Base-by-base conservation (phyloP, 345 rosid species). In the Leavenworthia alabamica region DNA sequence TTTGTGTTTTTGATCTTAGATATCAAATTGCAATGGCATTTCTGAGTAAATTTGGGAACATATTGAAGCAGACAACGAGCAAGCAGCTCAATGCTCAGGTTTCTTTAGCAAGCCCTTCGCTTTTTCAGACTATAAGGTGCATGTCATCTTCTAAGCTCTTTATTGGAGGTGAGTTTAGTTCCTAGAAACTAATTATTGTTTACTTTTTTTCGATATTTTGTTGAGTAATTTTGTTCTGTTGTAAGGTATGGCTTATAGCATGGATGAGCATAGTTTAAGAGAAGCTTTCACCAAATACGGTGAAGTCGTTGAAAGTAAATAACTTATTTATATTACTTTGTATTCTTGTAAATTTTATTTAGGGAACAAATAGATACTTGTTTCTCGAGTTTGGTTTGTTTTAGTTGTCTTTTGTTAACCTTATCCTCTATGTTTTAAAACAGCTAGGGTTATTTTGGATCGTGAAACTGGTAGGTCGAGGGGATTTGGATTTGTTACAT, bases 401-500 rank as follows among this genome's bases (percentile, higher is more conserved):
- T 41, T 27, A 14, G 12, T 40, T 56, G 12, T 28, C 8, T 45
- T 55, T 12, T 67, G 60, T 37, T 71, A 33, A 71, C 17, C 15
- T 13, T 39, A 17, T 41, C 24, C 13, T 57, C 9, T 64, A 3
- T 42, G 23, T n/a, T 36, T 43, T 35, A 4, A 42, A 66, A 62
- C 81, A 93, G 99, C 91, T 33, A 82, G 85, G 77, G 80, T 92
- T 43, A 92, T 89, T 62, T n/a, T 79, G 77, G 96, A 92, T 67
- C 89, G 97, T 52, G 99, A 92, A 35, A 81, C 86, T 24, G 94
- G 97, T 40, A 80, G 91, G 60, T 93, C 99, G 9, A 89, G 96
- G 70, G 98, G 98, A 51, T 89, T 89, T 80, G 98, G 90, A 13
- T 92, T 86, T 67, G 65, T 92, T 41, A 93, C 94, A 20, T 93